Base-by-base conservation (phyloP, 805 yeast genomes). In the Jamesozyma spencerorum region DNA sequence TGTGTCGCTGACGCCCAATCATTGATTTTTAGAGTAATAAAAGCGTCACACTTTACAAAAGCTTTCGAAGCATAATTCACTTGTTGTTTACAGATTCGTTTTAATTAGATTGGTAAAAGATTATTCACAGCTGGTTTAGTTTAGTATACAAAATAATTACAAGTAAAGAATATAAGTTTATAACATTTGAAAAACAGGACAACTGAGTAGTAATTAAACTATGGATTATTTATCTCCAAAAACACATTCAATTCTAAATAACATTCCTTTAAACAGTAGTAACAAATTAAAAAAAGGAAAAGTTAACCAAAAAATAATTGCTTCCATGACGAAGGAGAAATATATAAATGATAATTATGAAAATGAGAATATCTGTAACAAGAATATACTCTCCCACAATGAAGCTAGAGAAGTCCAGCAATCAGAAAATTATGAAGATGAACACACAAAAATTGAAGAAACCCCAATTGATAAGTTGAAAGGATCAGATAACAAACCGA, bases 261-360 rank as follows among this genome's bases (percentile, higher is more conserved):
- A 35, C 14, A 40, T 40, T 22, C 31, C 39, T 18, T 40, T 40
- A 17, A 39, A 39, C 14, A 39, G 14, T 17, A 17, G 30, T 18
- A 34, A 30, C 13, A 39, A 39, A 18, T 18, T 13, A 6, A n/a
- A 18, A 20, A 31, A 14, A 14, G 18, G 18, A 14, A 28, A 20
- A 5, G n/a, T 31, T 19, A 34, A 34, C 3, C 15, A 34, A 17
- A 31, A 24, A 3, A 19, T 11, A 6, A 11, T 15, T 17, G n/a
- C n/a, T 15, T 15, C 18, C 3, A 35, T 35, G 38, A 35, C 38
- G 13, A 30, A 18, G 3, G 12, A 2, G 7, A 18, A 12, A 5
- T 24, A 29, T 5, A 15, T 4, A 17, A 4, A 14, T 15, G 33
- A 18, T 13, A 15, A 27, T 17, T 15, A 35, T 4, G 31, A 19